Percentiles rank a stretch among this genome's conserved stretches.
These are phyloP conservation scores for Diaporthe sp. DNA, from an alignment of 2,329 filamentous ascomycete species.

Conservation along the genomic window DNA sequence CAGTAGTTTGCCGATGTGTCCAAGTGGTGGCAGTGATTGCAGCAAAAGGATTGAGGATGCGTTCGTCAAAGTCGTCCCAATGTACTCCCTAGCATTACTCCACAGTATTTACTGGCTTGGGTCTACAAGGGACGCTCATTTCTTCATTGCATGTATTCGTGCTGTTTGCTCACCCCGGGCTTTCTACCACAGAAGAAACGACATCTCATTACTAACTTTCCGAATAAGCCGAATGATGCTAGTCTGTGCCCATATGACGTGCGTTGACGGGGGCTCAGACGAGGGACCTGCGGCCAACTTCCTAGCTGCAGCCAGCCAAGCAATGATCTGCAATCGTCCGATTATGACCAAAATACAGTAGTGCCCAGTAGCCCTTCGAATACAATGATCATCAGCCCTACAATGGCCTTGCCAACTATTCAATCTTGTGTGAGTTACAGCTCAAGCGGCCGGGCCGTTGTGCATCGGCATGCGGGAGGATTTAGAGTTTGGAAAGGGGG, in stretches of 20 bases:
- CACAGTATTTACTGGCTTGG: background rate
- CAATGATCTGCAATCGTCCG: background rate
- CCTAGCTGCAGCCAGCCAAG: background rate
- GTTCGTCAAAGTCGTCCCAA: no score
- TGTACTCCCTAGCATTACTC: background rate
- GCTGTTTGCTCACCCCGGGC: background rate
- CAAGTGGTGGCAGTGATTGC: background rate
- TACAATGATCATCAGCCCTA: background rate
- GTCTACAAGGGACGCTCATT: no score
- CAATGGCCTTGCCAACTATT: background rate
- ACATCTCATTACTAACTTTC: background rate
- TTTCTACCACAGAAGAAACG: background rate
- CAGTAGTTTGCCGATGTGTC: background rate
- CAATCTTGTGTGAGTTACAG: background rate
- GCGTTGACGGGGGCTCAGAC: background rate
- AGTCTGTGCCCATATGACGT: background rate
- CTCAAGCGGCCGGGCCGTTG: background rate
- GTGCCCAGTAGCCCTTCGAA: background rate
- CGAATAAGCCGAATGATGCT: background rate
- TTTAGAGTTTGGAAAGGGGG: slow-evolving; percentile 26
- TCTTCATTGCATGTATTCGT: background rate
- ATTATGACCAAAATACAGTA: background rate
- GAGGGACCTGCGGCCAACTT: background rate
- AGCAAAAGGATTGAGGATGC: background rate
- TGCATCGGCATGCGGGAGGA: background rate